phyloP scores from a whole-genome alignment of 495 filamentous ascomycete genomes.

The Penicillium pulvis region DNA sequence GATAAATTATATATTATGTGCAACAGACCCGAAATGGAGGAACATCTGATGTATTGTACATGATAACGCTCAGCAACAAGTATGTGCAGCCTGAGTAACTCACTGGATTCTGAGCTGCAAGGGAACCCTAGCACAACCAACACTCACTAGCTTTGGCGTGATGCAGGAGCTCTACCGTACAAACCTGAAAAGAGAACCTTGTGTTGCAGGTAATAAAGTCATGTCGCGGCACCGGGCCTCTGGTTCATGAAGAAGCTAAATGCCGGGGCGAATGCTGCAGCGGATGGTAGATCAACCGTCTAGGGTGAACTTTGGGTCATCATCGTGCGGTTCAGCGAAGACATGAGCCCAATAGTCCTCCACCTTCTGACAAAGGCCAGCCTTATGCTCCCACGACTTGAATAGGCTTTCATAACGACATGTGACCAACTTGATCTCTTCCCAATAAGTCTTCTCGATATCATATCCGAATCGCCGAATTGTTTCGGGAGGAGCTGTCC shows the following conservation, averaged over 20 bases:
- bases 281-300: conserved; percentile 19
- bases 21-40: background rate
- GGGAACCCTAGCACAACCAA: background rate
- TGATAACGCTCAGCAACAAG: conserved; percentile 4
- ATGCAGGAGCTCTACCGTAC: background rate
- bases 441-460: conserved; percentile 54
- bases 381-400: conserved; percentile 41
- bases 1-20: conserved; percentile 6
- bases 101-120: background rate
- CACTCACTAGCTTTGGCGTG: background rate
- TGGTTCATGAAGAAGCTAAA: background rate
- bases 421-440: conserved; percentile 51
- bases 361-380: conserved; percentile 38
- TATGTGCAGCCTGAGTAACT: background rate
- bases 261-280: background rate
- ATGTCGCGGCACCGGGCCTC: background rate
- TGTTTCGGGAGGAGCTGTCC: conserved; percentile 39
- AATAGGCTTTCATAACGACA: conserved; percentile 45
- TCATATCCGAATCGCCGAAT: conserved; percentile 51
- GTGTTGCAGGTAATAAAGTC: background rate
- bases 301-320: conserved; percentile 37
- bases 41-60: conserved; percentile 4
- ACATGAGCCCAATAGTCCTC: conserved; percentile 44
- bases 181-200: background rate
- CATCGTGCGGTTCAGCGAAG: conserved; percentile 42